These are phyloP conservation scores for Elsinoe australis DNA, from an alignment of 2,329 filamentous ascomycete species.

Conservation along the genomic window DNA sequence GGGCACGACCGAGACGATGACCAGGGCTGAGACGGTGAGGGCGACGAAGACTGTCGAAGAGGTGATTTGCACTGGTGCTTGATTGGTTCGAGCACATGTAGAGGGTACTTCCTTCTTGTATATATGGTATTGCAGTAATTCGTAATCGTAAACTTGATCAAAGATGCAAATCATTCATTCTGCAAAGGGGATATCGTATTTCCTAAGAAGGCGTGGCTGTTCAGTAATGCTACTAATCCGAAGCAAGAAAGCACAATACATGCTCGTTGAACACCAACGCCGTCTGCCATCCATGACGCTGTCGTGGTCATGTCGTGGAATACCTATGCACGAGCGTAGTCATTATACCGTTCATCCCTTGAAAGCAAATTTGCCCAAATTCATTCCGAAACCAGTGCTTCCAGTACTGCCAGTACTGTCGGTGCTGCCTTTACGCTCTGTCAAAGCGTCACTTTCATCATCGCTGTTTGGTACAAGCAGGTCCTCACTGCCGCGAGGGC, in stretches of 20 bases:
- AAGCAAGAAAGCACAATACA: neutral
- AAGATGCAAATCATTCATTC: neutral
- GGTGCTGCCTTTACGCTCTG: neutral
- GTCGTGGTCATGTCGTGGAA: conserved; percentile 7
- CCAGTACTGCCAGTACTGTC: neutral
- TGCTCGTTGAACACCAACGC: neutral
- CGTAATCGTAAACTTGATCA: neutral
- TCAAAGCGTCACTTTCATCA: conserved; percentile 29
- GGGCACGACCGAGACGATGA: neutral
- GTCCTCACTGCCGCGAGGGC: conserved; percentile 40
- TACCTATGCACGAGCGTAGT: neutral
- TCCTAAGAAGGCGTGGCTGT: neutral
- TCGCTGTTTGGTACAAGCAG: conserved; percentile 41
- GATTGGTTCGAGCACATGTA: neutral
- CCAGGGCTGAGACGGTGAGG: neutral
- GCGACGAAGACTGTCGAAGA: neutral
- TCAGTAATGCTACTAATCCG: neutral
- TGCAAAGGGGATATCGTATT: conserved; percentile 15
- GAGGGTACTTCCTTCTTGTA: neutral
- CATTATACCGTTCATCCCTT: conserved; percentile 20
- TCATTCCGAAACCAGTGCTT: conserved; percentile 29
- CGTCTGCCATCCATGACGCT: neutral
- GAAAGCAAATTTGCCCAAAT: conserved; percentile 36
- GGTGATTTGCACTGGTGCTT: neutral
- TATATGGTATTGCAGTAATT: neutral